Percentiles rank a stretch among this genome's conserved stretches.
These are phyloP conservation scores for Candida mesenterica DNA, from an alignment of 1,139 yeast genomes.

Conservation along the genomic window DNA sequence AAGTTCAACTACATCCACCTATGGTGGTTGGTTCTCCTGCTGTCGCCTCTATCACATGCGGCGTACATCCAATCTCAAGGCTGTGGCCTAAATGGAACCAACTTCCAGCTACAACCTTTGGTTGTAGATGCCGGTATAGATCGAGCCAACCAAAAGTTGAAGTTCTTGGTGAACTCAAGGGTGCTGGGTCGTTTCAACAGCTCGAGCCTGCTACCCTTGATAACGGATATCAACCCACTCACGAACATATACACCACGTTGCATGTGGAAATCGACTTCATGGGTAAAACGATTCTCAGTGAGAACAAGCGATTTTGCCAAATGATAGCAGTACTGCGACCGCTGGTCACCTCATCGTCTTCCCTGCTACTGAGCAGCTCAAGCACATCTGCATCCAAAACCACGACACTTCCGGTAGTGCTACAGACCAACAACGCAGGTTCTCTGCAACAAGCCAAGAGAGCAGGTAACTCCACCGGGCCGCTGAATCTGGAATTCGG, in stretches of 20 bases:
- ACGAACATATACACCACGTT: conserved; percentile 51
- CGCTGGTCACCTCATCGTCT: too few relatives aligned
- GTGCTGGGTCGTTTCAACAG: conserved; percentile 14
- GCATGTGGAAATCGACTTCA: conserved; percentile 44
- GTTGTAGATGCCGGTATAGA: conserved; percentile 44
- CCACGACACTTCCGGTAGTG: not conserved
- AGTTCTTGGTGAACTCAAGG: conserved; percentile 40
- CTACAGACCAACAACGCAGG: not conserved
- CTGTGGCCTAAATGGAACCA: conserved; percentile 10
- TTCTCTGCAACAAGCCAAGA: not conserved
- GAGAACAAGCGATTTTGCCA: conserved; percentile 49
- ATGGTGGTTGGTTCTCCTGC: conserved; percentile 1
- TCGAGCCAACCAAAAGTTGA: conserved; percentile 29
- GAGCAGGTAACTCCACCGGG: too few relatives aligned
- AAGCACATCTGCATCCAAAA: not conserved
- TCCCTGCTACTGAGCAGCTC: too few relatives aligned
- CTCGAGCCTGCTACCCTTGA: conserved; percentile 8
- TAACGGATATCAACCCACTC: conserved; percentile 41
- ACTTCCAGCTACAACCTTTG: conserved; percentile 27
- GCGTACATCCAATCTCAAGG: conserved; percentile 16
- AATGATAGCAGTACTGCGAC: conserved; percentile 29
- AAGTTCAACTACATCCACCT: not conserved
- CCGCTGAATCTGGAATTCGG: too few relatives aligned
- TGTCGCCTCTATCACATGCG: conserved; percentile 2
- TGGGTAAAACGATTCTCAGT: conserved; percentile 40